These are phyloP conservation scores for Mycena alexandri DNA, from an alignment of 768 basidiomycete genomes.

Conservation along the genomic window DNA sequence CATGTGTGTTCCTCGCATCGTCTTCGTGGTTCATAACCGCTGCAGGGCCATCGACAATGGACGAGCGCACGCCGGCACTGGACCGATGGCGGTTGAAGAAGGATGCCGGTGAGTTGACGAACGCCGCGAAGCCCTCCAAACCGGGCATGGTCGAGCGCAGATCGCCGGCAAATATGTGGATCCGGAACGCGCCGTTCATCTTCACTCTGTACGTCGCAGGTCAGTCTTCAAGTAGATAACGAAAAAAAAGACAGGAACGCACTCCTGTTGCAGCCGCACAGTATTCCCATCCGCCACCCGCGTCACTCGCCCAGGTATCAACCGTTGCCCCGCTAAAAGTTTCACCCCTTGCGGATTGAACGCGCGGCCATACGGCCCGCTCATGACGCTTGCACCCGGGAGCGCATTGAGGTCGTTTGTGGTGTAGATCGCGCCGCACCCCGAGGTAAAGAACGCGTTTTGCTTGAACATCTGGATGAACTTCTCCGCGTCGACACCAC, in stretches of 20 bases:
- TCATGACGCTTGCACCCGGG: slow-evolving; percentile 19
- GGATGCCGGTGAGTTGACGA: slow-evolving; percentile 33
- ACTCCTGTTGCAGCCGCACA: slow-evolving; percentile 38
- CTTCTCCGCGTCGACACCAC: slow-evolving; percentile 35
- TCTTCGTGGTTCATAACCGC: slow-evolving; percentile 25
- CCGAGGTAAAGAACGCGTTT: slow-evolving; percentile 38
- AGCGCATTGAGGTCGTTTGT: slow-evolving; percentile 37
- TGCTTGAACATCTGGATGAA: slow-evolving; percentile 40
- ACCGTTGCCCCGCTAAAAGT: slow-evolving; percentile 35
- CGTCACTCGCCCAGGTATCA: slow-evolving; percentile 32
- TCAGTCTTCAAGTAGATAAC: neutral
- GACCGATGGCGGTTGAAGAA: slow-evolving; percentile 36
- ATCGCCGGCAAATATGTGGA: slow-evolving; percentile 36
- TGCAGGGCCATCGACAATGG: slow-evolving; percentile 35
- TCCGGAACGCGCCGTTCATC: slow-evolving; percentile 40
- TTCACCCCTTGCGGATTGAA: slow-evolving; percentile 34
- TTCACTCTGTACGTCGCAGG: slow-evolving; percentile 26
- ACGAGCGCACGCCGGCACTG: slow-evolving; percentile 15
- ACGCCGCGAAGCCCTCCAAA: slow-evolving; percentile 35
- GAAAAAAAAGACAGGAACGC: neutral
- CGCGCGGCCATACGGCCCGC: slow-evolving; percentile 9
- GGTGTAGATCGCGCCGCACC: slow-evolving; percentile 35
- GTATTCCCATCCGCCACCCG: slow-evolving; percentile 35
- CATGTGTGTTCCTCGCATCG: slow-evolving; percentile 5
- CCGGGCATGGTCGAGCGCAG: slow-evolving; percentile 24